A percentile compares a stretch with the other conserved stretches of the same genome.
phyloP scores from a whole-genome alignment of 1,284 basidiomycete genomes.

The Melampsora occidentalis region DNA sequence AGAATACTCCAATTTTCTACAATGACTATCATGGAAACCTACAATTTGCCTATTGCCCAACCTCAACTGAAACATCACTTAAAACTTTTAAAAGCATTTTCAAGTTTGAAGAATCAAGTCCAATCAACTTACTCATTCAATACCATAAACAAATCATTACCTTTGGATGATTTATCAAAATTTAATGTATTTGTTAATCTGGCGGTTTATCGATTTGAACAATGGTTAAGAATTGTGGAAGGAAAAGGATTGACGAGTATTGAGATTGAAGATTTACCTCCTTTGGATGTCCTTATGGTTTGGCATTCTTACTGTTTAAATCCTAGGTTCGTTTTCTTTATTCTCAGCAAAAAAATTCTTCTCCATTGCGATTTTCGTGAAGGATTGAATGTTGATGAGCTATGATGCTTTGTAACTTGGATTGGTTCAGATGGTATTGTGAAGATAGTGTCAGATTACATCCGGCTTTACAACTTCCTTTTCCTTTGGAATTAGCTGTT shows the following conservation, averaged over 20 bases:
- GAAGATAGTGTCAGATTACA: slow-evolving; percentile 1
- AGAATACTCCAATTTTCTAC: background rate
- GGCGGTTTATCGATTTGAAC: background rate
- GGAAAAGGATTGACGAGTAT: background rate
- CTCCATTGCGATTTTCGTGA: background rate
- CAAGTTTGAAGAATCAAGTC: background rate
- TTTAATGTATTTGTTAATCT: background rate
- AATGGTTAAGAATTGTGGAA: background rate
- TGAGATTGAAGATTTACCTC: slow-evolving; percentile 28
- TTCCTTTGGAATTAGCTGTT: slow-evolving; percentile 10
- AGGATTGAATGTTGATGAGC: background rate
- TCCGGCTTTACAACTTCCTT: background rate
- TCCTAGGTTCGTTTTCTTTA: slow-evolving; percentile 22
- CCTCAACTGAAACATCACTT: background rate
- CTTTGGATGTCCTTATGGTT: slow-evolving; percentile 47
- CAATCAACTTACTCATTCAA: background rate
- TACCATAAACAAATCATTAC: background rate
- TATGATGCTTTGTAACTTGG: background rate
- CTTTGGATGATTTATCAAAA: background rate
- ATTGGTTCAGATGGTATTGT: slow-evolving; percentile 8
- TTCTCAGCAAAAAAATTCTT: background rate
- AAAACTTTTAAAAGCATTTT: slow-evolving; percentile 17
- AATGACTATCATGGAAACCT: background rate
- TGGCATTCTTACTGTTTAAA: slow-evolving; percentile 48
- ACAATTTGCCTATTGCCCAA: background rate